Base-by-base conservation (phyloP, 2,329 filamentous ascomycete genomes). In the Scedosporium dehoogii region DNA sequence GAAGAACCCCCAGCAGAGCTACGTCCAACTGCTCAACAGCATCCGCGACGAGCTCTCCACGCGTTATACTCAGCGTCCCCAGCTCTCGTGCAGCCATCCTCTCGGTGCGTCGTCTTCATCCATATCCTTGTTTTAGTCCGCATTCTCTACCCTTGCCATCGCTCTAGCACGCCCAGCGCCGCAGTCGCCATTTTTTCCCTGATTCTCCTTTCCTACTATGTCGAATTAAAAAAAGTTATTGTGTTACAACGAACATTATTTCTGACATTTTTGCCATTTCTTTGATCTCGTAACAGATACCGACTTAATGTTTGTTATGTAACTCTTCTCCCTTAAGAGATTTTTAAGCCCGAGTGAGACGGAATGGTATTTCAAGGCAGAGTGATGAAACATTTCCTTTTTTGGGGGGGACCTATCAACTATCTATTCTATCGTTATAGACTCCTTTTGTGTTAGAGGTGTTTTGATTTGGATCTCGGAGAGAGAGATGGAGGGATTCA, bases 1-100 rank as follows among this genome's bases (percentile, higher is more conserved):
- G 79, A 96, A 96, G 83, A 96, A 97, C 73, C 92, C 93, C 0
- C 92, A 97, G 72, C 94, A 99, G 79, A 97, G 92, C 78, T 99
- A 99, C 71, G 92, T 99, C 60, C 89, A 97, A 78, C 79, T 99
- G 65, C 83, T 99, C 69, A 97, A 97, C 81, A 96, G 88, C 75
- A 96, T 99, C 70, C 89, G 94, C 66, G 92, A 97, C 68, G 92
- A 97, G 75, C 81, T 99, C 65, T 79, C 90, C 65, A 86, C 85
- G 59, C 93, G 93, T 72, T 99, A 99, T 73, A 83, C 83, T 10
- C 94, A 99, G 79, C 96, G 96, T 79, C 94, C 94, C 63, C 94
- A 99, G 79, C 80, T 99, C 68, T 97, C 92, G 71, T 96, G 92
- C 79, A 97, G 92, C 76, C 94, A 99, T 75, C 94, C 94, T 62